Conservation (phyloP, 805 yeast species). For the Torulaspora microellipsoides region DNA sequence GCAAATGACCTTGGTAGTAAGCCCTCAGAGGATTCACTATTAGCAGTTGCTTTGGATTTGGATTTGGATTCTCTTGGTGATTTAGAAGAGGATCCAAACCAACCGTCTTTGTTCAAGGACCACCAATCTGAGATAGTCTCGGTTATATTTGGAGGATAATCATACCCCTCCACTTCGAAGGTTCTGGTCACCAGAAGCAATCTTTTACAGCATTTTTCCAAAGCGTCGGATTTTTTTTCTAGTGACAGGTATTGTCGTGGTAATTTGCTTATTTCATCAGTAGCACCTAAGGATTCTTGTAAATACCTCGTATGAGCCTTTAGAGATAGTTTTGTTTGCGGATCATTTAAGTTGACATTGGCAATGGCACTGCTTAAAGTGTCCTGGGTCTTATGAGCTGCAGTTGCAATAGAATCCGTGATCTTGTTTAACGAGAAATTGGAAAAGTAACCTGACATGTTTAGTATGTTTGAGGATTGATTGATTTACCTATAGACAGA, state of each 20-base stretch:
- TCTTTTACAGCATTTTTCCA: slow-evolving; percentile 55
- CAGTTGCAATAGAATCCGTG: slow-evolving; percentile 28
- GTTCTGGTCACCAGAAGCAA: slow-evolving; percentile 51
- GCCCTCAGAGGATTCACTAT: slow-evolving; percentile 7
- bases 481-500: background rate
- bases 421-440: slow-evolving; percentile 30
- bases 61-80: slow-evolving; percentile 4
- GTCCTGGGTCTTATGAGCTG: slow-evolving; percentile 33
- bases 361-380: slow-evolving; percentile 27
- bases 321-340: slow-evolving; percentile 29
- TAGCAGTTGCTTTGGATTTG: background rate
- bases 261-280: slow-evolving; percentile 65
- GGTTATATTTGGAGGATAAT: slow-evolving; percentile 73
- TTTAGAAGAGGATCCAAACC: slow-evolving; percentile 17
- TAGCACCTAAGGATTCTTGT: slow-evolving; percentile 58
- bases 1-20: slow-evolving; percentile 64
- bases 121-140: slow-evolving; percentile 61
- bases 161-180: slow-evolving; percentile 70
- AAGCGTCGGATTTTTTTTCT: slow-evolving; percentile 62
- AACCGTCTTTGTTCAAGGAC: slow-evolving; percentile 25
- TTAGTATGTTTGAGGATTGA: background rate
- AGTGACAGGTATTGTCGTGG: slow-evolving; percentile 68
- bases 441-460: slow-evolving; percentile 17
- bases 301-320: slow-evolving; percentile 34
- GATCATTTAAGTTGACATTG: slow-evolving; percentile 27